A percentile compares a stretch with the other conserved stretches of the same genome.
Conservation (phyloP, 2,329 filamentous ascomycete genomes). For the Trichophyton verrucosum region DNA sequence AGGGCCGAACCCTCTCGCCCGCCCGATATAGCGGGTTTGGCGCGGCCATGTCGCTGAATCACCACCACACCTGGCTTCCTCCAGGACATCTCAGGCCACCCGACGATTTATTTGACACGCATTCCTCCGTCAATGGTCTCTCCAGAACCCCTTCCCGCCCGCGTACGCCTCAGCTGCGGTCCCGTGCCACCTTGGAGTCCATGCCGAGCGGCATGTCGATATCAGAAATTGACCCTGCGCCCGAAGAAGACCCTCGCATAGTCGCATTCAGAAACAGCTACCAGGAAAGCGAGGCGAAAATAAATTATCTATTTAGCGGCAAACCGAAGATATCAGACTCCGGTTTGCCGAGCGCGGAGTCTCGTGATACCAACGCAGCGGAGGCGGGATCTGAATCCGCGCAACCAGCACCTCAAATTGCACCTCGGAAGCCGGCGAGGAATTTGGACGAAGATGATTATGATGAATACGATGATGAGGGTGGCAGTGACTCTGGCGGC, state of each 20-base stretch:
- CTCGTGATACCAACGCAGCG: slow-evolving; percentile 27
- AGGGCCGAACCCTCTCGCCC: slow-evolving; percentile 33
- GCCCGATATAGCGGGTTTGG: slow-evolving; percentile 36
- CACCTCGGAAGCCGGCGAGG: slow-evolving; percentile 45
- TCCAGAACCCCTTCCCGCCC: slow-evolving; percentile 32
- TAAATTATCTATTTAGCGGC: slow-evolving; percentile 59
- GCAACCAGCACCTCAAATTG: slow-evolving; percentile 26
- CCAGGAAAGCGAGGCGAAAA: slow-evolving; percentile 61
- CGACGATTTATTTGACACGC: slow-evolving; percentile 44
- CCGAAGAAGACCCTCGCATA: slow-evolving; percentile 56
- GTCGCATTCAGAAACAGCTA: slow-evolving; percentile 66
- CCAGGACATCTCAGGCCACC: slow-evolving; percentile 47
- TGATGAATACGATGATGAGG: slow-evolving; percentile 52
- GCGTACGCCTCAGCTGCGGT: slow-evolving; percentile 33
- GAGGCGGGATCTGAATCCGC: slow-evolving; percentile 36
- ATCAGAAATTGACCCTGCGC: slow-evolving; percentile 41
- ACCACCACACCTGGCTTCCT: slow-evolving; percentile 56
- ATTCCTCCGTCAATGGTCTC: slow-evolving; percentile 31
- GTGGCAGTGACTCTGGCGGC: slow-evolving; percentile 42
- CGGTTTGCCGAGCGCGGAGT: slow-evolving; percentile 38
- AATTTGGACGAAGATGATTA: slow-evolving; percentile 74
- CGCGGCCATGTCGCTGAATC: slow-evolving; percentile 51
- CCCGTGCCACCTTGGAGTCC: slow-evolving; percentile 34
- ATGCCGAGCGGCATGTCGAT: slow-evolving; percentile 37
- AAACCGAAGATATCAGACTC: slow-evolving; percentile 29